These are phyloP conservation scores for Botrytis fabae DNA, from an alignment of 2,329 filamentous ascomycete species.

Conservation along the genomic window DNA sequence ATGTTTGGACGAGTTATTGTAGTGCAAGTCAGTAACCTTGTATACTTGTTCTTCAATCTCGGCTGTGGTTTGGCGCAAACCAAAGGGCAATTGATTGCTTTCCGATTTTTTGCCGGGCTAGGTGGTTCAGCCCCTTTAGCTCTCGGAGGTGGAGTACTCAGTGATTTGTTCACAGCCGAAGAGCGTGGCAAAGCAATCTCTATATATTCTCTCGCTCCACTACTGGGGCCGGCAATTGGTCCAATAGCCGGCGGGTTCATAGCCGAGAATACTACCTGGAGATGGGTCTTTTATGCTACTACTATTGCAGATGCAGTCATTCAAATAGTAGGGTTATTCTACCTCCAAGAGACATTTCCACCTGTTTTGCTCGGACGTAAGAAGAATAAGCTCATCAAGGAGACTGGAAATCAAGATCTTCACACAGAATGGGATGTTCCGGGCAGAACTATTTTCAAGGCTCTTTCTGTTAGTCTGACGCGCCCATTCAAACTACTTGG, in stretches of 20 bases:
- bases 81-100: slow-evolving; percentile 48
- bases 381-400: slow-evolving; percentile 47
- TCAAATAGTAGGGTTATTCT: slow-evolving; percentile 47
- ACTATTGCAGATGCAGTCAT: slow-evolving; percentile 47
- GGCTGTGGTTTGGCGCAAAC: slow-evolving; percentile 50
- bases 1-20: slow-evolving; percentile 49
- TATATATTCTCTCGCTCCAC: slow-evolving; percentile 40
- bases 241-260: slow-evolving; percentile 55
- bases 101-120: slow-evolving; percentile 50
- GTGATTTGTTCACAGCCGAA: slow-evolving; percentile 50
- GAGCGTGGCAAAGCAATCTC: slow-evolving; percentile 48
- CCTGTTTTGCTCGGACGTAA: slow-evolving; percentile 50
- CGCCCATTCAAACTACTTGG: slow-evolving; percentile 51
- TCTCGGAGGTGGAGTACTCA: slow-evolving; percentile 47
- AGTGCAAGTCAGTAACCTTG: slow-evolving; percentile 48
- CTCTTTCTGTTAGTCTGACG: slow-evolving; percentile 46
- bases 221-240: slow-evolving; percentile 41
- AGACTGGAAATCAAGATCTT: slow-evolving; percentile 50
- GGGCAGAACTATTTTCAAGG: slow-evolving; percentile 40
- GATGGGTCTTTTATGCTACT: slow-evolving; percentile 55
- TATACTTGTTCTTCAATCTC: slow-evolving; percentile 57
- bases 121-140: slow-evolving; percentile 50
- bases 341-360: slow-evolving; percentile 52
- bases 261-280: slow-evolving; percentile 49
- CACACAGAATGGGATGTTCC: slow-evolving; percentile 53